Conservation (phyloP, 1,284 basidiomycete species). For the Sanghuangporus weigelae region DNA sequence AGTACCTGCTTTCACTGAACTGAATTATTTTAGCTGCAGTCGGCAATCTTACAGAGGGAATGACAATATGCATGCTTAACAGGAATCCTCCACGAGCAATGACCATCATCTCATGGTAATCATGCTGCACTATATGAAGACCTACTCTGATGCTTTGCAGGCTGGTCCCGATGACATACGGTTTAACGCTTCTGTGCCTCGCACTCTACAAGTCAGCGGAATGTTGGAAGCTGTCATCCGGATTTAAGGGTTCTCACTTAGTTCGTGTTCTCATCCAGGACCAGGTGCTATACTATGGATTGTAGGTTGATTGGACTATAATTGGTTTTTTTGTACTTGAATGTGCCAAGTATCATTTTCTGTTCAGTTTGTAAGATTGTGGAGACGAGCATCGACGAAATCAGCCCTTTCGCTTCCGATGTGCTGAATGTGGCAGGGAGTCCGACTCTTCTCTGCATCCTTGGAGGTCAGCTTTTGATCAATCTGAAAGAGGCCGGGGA, state of each 20-base stretch:
- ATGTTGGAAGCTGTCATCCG: background rate
- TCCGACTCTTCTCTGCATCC: too few species aligned
- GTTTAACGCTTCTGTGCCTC: background rate
- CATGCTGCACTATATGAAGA: background rate
- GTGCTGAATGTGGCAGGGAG: too few species aligned
- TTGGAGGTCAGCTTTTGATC: too few species aligned
- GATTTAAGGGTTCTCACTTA: slow-evolving; percentile 2
- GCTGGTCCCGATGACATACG: background rate
- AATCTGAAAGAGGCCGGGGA: too few species aligned
- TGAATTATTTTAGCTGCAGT: background rate
- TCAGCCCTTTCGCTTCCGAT: too few species aligned
- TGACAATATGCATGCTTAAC: background rate
- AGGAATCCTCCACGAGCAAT: background rate
- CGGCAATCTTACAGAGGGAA: background rate
- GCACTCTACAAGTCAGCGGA: slow-evolving; percentile 5
- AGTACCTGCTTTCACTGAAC: background rate
- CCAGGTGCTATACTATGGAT: slow-evolving; percentile 1
- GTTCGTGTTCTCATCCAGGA: slow-evolving; percentile 4
- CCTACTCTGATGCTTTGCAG: background rate
- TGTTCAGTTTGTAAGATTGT: too few species aligned
- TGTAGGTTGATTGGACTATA: background rate
- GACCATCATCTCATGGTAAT: background rate
- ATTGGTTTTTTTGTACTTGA: too few species aligned
- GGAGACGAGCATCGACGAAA: too few species aligned
- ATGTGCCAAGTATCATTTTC: too few species aligned